Percentiles rank a stretch among this genome's conserved stretches.
These are phyloP conservation scores for Dysphania ambrosioides DNA, from an alignment of 148 eudicot genomes.

Conservation along the genomic window DNA sequence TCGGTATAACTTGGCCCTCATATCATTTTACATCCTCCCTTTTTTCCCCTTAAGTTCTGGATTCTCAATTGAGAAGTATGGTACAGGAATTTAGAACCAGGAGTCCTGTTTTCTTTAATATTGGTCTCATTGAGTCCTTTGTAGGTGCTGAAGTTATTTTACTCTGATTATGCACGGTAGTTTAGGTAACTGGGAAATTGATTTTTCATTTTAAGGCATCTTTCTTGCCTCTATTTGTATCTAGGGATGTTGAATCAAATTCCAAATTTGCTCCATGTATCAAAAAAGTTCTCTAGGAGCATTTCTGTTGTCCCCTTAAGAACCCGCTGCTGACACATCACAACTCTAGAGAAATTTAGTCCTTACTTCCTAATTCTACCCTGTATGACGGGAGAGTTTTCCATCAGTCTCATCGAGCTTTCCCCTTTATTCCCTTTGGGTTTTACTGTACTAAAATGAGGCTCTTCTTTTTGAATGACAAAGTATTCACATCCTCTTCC, in stretches of 20 bases:
- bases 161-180: background rate
- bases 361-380: background rate
- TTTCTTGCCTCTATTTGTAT: background rate
- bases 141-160: background rate
- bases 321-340: slow-evolving; percentile 4
- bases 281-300: background rate
- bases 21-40: background rate
- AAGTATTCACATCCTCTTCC: too few species aligned
- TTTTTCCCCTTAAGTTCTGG: background rate
- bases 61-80: background rate
- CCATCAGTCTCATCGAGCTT: background rate
- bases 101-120: background rate
- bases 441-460: too few species aligned
- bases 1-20: slow-evolving; percentile 27
- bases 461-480: background rate
- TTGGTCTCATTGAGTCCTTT: background rate
- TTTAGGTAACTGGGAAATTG: background rate
- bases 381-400: slow-evolving; percentile 9
- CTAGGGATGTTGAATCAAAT: background rate
- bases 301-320: background rate
- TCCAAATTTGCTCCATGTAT: slow-evolving; percentile 4
- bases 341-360: slow-evolving; percentile 6
- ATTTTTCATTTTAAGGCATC: background rate
- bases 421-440: background rate
- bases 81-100: background rate